Evolutionary conservation across 1,284 basidiomycete genomes (phyloP).

Genomic region (Fomitiporia mediterranea): DNA sequence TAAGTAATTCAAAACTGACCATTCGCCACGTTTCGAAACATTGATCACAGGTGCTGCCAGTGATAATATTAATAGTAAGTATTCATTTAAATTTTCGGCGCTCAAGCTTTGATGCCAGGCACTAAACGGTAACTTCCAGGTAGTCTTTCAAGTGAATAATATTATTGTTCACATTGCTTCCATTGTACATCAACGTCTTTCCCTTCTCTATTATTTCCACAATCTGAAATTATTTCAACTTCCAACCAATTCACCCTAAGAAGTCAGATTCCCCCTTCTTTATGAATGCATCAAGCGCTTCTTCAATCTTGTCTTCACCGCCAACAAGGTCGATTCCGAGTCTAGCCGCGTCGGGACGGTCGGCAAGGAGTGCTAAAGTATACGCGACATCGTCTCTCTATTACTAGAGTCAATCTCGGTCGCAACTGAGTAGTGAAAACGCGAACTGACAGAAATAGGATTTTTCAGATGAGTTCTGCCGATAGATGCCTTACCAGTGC

Average conservation of each 20-base stretch:
- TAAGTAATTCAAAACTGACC: too few relatives aligned
- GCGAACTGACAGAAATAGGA: constrained; percentile 40
- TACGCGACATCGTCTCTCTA: constrained; percentile 63
- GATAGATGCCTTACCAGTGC: constrained; percentile 48
- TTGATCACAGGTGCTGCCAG: too few relatives aligned
- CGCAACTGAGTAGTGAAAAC: neutral
- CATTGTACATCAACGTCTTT: neutral
- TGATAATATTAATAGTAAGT: too few relatives aligned
- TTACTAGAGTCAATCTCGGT: neutral
- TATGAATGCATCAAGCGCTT: constrained; percentile 45
- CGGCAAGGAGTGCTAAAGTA: constrained; percentile 46
- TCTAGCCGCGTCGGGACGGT: constrained; percentile 53
- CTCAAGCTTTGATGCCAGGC: too few relatives aligned
- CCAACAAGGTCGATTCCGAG: constrained; percentile 62
- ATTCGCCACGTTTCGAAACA: too few relatives aligned
- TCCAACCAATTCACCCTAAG: constrained; percentile 36
- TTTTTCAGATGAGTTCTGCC: constrained; percentile 51
- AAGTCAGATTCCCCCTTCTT: constrained; percentile 48
- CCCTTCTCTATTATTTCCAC: neutral
- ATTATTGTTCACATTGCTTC: neutral
- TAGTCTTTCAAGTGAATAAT: too few relatives aligned
- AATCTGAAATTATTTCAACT: neutral
- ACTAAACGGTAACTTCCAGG: too few relatives aligned
- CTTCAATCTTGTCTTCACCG: constrained; percentile 47
- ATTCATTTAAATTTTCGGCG: too few relatives aligned